phyloP scores from a whole-genome alignment of 225 moss, liverwort and hornwort species.

The Pleurozium schreberi region DNA sequence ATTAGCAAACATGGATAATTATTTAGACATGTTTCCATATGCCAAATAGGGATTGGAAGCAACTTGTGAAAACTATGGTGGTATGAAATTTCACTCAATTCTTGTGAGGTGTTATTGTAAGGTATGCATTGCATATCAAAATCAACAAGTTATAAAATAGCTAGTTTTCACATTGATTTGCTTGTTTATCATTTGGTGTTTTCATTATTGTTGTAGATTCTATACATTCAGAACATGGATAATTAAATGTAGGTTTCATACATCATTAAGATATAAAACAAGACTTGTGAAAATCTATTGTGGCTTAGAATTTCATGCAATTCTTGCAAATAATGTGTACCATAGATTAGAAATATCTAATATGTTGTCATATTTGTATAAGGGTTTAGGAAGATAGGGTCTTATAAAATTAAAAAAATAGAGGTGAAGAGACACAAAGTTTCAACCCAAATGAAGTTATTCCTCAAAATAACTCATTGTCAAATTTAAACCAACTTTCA shows the following conservation, averaged over 20 bases:
- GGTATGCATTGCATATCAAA: accelerated
- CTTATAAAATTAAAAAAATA: not conserved
- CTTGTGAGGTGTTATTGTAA: not conserved
- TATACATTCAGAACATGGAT: not conserved
- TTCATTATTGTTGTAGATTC: not conserved
- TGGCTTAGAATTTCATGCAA: not conserved
- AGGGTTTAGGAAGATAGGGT: accelerated
- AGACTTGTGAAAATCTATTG: not conserved
- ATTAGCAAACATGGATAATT: not conserved
- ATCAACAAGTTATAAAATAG: not conserved
- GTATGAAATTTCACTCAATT: not conserved
- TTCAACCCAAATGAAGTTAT: not conserved
- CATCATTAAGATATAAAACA: too few relatives aligned
- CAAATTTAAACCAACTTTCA: not conserved
- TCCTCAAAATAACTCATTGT: not conserved
- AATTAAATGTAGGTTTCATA: not conserved
- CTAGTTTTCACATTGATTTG: not conserved
- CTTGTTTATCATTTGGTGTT: not conserved
- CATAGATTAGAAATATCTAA: accelerated
- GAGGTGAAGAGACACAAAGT: not conserved
- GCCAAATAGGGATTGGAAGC: too few relatives aligned
- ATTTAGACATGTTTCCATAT: accelerated
- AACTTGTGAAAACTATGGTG: not conserved
- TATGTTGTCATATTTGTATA: not conserved
- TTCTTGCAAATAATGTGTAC: not conserved